A percentile compares a stretch with the other conserved stretches of the same genome.
Evolutionary conservation across 331 rosid genomes (phyloP).

Genomic region (Malus hybrid): DNA sequence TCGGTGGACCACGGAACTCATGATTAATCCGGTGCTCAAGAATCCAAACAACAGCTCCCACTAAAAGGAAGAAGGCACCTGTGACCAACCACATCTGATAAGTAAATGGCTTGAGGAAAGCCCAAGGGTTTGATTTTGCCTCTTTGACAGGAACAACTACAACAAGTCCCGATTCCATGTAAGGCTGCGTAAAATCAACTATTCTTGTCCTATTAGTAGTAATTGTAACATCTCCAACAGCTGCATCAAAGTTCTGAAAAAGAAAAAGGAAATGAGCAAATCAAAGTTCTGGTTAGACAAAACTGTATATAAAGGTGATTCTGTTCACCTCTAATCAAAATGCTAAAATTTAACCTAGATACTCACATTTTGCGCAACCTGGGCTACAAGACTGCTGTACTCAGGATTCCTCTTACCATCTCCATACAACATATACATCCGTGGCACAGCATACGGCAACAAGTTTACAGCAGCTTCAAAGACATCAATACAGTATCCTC

Average conservation of each 20-base stretch:
- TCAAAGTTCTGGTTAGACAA: constrained; percentile 2
- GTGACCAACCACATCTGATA: constrained; percentile 72
- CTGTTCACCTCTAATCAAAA: neutral
- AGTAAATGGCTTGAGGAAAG: constrained; percentile 76
- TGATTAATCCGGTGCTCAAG: constrained; percentile 76
- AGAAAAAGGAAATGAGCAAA: constrained; percentile 2
- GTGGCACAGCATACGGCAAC: constrained; percentile 76
- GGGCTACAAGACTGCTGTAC: constrained; percentile 33
- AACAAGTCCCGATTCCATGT: constrained; percentile 64
- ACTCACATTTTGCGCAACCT: constrained; percentile 75
- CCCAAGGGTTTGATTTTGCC: constrained; percentile 71
- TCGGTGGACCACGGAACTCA: constrained; percentile 82
- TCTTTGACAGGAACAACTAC: constrained; percentile 59
- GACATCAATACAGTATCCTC: constrained; percentile 71
- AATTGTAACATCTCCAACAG: constrained; percentile 76
- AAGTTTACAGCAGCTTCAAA: constrained; percentile 76
- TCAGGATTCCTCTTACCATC: constrained; percentile 54
- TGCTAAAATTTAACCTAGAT: neutral
- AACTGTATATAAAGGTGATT: neutral
- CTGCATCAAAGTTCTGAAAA: constrained; percentile 72
- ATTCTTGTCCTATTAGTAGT: constrained; percentile 65
- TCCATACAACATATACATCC: constrained; percentile 50
- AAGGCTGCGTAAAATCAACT: constrained; percentile 91
- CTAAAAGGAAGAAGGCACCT: constrained; percentile 57
- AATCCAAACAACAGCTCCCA: constrained; percentile 86